A percentile compares a stretch with the other conserved stretches of the same genome.
Evolutionary conservation across 2,329 filamentous ascomycete species (phyloP).

Genomic region (Colletotrichum musae): DNA sequence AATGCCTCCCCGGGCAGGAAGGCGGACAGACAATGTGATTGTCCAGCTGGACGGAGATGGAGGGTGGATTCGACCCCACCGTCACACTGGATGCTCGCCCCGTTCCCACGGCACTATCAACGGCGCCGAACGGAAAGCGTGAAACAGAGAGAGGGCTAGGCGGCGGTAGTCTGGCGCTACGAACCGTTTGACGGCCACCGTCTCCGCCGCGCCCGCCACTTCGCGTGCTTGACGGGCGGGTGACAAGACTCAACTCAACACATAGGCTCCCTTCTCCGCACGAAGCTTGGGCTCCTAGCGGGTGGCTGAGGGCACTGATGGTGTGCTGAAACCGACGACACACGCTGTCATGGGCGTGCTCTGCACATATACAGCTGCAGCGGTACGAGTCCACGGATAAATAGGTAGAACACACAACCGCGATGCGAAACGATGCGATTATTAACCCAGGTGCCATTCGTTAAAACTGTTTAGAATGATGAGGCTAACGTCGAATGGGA

Average conservation of each 20-base stretch:
- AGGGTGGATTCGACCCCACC: conserved; percentile 27
- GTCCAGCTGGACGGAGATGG: neutral
- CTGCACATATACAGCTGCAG: neutral
- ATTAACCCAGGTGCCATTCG: conserved; percentile 13
- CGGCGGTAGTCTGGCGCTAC: conserved; percentile 1
- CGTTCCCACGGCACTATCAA: conserved; percentile 10
- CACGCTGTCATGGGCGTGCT: neutral
- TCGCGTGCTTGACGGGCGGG: conserved; percentile 29
- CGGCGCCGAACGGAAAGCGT: conserved; percentile 12
- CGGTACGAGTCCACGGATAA: neutral
- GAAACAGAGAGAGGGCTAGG: conserved; percentile 23
- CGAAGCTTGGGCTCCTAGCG: conserved; percentile 9
- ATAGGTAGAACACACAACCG: no score
- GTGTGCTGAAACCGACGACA: conserved; percentile 27
- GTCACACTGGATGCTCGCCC: conserved; percentile 10
- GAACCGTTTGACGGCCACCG: conserved; percentile 8
- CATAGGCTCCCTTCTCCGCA: conserved; percentile 18
- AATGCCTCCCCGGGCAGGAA: conserved; percentile 15
- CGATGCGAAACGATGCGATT: no score
- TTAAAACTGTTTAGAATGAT: conserved; percentile 22
- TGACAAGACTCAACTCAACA: neutral
- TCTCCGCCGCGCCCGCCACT: conserved; percentile 5
- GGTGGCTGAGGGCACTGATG: conserved; percentile 23
- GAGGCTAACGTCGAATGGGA: conserved; percentile 33
- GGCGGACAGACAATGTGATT: conserved; percentile 17